Evolutionary conservation across 208 protist genomes (phyloP).

Genomic region (Phytomonas francai): DNA sequence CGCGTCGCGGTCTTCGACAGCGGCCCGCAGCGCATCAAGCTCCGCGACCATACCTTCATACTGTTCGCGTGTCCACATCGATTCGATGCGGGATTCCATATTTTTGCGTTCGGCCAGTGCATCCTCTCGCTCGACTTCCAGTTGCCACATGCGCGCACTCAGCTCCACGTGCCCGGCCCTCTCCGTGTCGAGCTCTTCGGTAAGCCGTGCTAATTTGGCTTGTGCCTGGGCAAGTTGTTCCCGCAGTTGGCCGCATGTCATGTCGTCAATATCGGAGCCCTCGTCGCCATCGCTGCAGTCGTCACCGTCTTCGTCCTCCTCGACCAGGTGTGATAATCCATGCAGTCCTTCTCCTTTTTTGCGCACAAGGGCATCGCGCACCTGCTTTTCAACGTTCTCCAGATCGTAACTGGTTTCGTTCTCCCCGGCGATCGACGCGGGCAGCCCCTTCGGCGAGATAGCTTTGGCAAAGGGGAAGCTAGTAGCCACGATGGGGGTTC

Average conservation of each 20-base stretch:
- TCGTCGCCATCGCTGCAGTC: slow-evolving; percentile 10
- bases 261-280: slow-evolving; percentile 17
- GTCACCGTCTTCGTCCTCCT: slow-evolving; percentile 8
- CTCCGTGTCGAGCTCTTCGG: background rate
- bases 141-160: background rate
- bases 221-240: slow-evolving; percentile 9
- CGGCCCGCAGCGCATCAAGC: background rate
- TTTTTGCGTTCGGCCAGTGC: background rate
- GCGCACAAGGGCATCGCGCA: background rate
- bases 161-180: background rate
- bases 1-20: background rate
- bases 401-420: background rate
- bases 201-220: slow-evolving; percentile 3
- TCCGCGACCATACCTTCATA: background rate
- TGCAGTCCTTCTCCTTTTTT: background rate
- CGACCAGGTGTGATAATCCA: background rate
- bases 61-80: background rate
- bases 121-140: background rate
- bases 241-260: slow-evolving; percentile 4
- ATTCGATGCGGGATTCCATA: background rate
- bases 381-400: background rate
- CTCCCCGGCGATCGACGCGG: background rate
- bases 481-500: background rate
- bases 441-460: background rate
- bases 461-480: background rate